A percentile compares a stretch with the other conserved stretches of the same genome.
phyloP scores from a whole-genome alignment of 2,329 filamentous ascomycete genomes.

The Incumbomyces delicatus region DNA sequence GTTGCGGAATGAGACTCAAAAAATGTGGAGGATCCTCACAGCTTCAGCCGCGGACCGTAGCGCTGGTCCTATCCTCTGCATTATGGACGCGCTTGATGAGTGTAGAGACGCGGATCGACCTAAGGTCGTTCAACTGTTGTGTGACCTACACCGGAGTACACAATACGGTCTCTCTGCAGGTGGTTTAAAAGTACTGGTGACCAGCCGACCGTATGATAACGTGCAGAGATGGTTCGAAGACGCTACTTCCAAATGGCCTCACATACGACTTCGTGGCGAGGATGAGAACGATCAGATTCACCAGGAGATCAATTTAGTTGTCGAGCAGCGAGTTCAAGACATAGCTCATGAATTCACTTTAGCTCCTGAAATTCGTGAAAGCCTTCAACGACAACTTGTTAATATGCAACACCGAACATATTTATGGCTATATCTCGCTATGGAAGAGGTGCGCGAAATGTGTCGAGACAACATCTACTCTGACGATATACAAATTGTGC shows the following conservation, averaged over 20 bases:
- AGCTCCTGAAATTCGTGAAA: not conserved
- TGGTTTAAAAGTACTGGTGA: slow-evolving; percentile 21
- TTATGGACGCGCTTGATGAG: slow-evolving; percentile 16
- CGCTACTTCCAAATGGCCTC: slow-evolving; percentile 2
- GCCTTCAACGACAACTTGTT: slow-evolving; percentile 10
- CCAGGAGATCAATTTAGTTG: slow-evolving; percentile 19
- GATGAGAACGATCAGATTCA: slow-evolving; percentile 18
- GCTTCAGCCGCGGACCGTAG: not conserved
- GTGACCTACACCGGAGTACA: slow-evolving; percentile 1
- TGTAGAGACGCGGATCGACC: slow-evolving; percentile 5
- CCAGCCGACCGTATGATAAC: slow-evolving; percentile 24
- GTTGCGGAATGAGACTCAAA: not conserved
- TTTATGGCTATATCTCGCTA: slow-evolving; percentile 22
- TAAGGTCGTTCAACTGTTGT: slow-evolving; percentile 7
- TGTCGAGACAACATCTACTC: slow-evolving; percentile 8
- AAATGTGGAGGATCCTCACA: slow-evolving; percentile 10
- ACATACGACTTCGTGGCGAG: slow-evolving; percentile 16
- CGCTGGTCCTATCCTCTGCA: slow-evolving; percentile 9
- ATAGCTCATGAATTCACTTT: not conserved
- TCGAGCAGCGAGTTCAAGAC: slow-evolving; percentile 12
- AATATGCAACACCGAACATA: slow-evolving; percentile 23
- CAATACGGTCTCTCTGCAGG: not conserved
- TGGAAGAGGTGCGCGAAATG: slow-evolving; percentile 15
- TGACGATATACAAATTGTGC: slow-evolving; percentile 12
- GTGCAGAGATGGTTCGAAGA: slow-evolving; percentile 20